Percentiles rank a stretch among this genome's conserved stretches.
These are phyloP conservation scores for Acacia concinna DNA, from an alignment of 331 rosid species.

Conservation along the genomic window DNA sequence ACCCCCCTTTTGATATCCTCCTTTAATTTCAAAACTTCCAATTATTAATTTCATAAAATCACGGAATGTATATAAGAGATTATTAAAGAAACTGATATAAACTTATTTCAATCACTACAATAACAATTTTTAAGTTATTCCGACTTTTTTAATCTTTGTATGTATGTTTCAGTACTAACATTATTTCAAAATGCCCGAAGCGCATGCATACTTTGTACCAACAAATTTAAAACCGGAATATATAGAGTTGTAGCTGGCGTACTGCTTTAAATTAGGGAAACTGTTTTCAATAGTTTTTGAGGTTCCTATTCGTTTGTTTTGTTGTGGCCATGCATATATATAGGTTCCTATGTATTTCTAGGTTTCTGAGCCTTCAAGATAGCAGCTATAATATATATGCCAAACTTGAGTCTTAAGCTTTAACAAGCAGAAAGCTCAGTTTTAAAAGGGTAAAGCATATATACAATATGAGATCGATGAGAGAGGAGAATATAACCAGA, in stretches of 20 bases:
- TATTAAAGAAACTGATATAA: too few relatives aligned
- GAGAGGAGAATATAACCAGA: conserved; percentile 27
- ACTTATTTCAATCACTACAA: not conserved
- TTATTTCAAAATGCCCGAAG: not conserved
- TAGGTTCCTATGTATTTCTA: not conserved
- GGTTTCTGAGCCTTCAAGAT: conserved; percentile 29
- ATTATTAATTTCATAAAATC: not conserved
- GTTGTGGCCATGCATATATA: not conserved
- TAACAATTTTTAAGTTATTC: not conserved
- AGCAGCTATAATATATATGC: conserved; percentile 43
- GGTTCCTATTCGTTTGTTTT: not conserved
- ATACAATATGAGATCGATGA: not conserved
- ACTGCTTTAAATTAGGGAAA: not conserved
- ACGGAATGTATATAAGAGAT: not conserved
- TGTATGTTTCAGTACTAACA: not conserved
- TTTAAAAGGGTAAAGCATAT: conserved; percentile 37
- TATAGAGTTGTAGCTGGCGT: not conserved
- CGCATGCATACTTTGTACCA: not conserved
- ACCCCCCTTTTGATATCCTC: not conserved
- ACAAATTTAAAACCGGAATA: not conserved
- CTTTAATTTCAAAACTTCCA: not conserved
- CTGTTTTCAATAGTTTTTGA: conserved; percentile 27
- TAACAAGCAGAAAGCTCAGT: conserved; percentile 32
- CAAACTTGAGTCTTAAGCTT: conserved; percentile 55
- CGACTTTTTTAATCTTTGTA: not conserved